phyloP scores from a whole-genome alignment of 2,329 filamentous ascomycete species.

The Nemania sp. region DNA sequence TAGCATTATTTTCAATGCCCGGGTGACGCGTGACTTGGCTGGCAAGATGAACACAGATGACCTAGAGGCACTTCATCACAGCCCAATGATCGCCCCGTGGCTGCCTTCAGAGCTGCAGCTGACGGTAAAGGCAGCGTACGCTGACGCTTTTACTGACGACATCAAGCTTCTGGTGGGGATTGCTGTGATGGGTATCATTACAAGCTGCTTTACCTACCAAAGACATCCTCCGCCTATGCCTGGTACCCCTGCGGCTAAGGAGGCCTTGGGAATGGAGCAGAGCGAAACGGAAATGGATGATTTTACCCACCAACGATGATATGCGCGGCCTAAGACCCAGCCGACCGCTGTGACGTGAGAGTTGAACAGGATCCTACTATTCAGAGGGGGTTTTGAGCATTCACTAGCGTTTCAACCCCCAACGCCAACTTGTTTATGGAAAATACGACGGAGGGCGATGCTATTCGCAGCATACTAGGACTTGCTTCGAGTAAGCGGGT shows the following conservation, averaged over 20 bases:
- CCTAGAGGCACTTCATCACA: slow-evolving; percentile 49
- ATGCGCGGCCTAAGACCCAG: too few relatives aligned
- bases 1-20: slow-evolving; percentile 59
- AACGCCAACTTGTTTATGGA: too few relatives aligned
- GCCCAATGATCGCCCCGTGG: slow-evolving; percentile 45
- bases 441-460: too few relatives aligned
- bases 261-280: slow-evolving; percentile 31
- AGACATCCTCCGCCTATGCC: slow-evolving; percentile 43
- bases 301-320: slow-evolving; percentile 20
- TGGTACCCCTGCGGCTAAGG: slow-evolving; percentile 31
- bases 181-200: slow-evolving; percentile 47
- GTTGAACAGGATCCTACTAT: too few relatives aligned
- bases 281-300: slow-evolving; percentile 41
- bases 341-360: too few relatives aligned
- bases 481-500: too few relatives aligned
- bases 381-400: too few relatives aligned
- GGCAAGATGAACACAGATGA: slow-evolving; percentile 42
- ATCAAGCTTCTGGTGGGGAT: slow-evolving; percentile 51
- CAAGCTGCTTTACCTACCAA: slow-evolving; percentile 51
- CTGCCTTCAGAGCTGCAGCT: slow-evolving; percentile 41
- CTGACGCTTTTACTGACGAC: slow-evolving; percentile 50
- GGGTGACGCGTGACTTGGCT: slow-evolving; percentile 45
- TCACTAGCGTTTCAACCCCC: too few relatives aligned
- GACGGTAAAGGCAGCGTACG: slow-evolving; percentile 47
- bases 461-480: too few relatives aligned